Base-by-base conservation (phyloP, 257 asterid species). In the Verbena officinalis region DNA sequence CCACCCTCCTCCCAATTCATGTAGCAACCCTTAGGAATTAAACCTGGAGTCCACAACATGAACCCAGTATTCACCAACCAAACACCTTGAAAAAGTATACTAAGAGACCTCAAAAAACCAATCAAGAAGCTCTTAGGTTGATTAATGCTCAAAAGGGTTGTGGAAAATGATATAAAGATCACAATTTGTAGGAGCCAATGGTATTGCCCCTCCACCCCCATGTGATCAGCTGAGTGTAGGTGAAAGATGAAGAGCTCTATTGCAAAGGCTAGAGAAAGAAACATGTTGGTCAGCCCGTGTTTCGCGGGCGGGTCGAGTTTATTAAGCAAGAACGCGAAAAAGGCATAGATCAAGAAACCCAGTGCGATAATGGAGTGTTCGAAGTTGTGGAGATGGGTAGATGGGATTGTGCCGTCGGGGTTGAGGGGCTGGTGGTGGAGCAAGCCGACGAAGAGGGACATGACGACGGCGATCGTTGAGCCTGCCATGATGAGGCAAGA, bases 131-230 rank as follows among this genome's bases (percentile, higher is more conserved):
- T 76, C 49, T 45, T 44, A 9, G 79, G 77, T 24, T 78, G 56
- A 7, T 65, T 67, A 4, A 84, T 72, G 27, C 85, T 76, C 59
- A 78, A 44, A 64, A 81, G 68, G 21, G 87, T 74, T 0, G 87
- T 81, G 36, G 50, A 12, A 34, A 84, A 73, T 38, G 78, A 76
- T 0, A 62, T 70, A 62, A 79, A 70, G 17, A 84, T 76, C 15
- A 45, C 5, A 21, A 74, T 52, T 58, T 73, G 57, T 0, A 48
- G 55, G 0, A 48, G 55, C 27, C 27, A 48, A 20, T 83, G 90
- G 51, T 80, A 83, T 57, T 83, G 90, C 11, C 84, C 90, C 69
- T 83, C 90, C 20, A 83, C 67, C 1, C 90, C 90, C 90, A 78
- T 78, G 55, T 83, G 90, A 67, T 83, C 86, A 0, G 78, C 33